These are phyloP conservation scores for Astragalus membranaceus DNA, from an alignment of 306 rosid species.

Conservation along the genomic window DNA sequence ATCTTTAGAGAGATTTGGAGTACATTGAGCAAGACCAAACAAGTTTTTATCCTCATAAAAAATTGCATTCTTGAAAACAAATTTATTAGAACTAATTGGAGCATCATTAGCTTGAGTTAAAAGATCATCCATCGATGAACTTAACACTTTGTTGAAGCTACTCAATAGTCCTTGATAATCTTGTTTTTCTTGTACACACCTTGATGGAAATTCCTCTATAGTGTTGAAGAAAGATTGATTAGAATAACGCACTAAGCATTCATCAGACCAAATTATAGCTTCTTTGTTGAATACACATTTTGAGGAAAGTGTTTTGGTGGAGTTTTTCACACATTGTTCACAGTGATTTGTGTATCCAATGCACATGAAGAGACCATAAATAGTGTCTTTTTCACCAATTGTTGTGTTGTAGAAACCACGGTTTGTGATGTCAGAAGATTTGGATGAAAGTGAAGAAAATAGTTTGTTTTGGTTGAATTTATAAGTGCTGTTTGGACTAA, in stretches of 20 bases:
- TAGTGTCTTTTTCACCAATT: not conserved
- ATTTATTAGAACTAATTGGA: not conserved
- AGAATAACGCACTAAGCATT: conserved; percentile 20
- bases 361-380: conserved; percentile 26
- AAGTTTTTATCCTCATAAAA: not conserved
- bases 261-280: conserved; percentile 19
- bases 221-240: not conserved
- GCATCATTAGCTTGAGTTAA: not conserved
- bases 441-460: conserved; percentile 4
- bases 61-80: not conserved
- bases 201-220: conserved; percentile 6
- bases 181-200: not conserved
- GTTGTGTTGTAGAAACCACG: not conserved
- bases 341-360: conserved; percentile 8
- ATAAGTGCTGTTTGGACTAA: conserved; percentile 14
- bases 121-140: conserved; percentile 8
- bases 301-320: not conserved
- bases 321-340: conserved; percentile 10
- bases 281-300: conserved; percentile 13
- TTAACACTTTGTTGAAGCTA: not conserved
- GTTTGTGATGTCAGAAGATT: not conserved
- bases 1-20: conserved; percentile 4
- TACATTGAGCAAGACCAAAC: conserved; percentile 25
- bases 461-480: not conserved
- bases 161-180: conserved; percentile 3